Percentiles rank a stretch among this genome's conserved stretches.
phyloP scores from a whole-genome alignment of 163 green algal species.

The Prototheca wickerhamii region DNA sequence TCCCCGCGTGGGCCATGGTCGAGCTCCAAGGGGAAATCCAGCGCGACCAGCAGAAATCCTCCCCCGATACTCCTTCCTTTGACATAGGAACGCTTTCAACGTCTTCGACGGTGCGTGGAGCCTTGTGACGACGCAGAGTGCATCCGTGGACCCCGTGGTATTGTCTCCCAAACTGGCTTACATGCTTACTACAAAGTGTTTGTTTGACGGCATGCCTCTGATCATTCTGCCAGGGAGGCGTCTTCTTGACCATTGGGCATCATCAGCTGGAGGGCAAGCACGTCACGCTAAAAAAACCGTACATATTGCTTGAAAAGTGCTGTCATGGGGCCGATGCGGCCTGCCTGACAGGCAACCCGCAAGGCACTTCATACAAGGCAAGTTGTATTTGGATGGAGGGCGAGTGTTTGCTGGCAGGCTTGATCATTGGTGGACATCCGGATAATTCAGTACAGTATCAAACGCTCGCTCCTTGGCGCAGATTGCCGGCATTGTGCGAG shows the following conservation, averaged over 20 bases:
- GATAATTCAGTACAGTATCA: too few species aligned
- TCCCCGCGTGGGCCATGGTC: constrained; percentile 29
- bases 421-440: too few species aligned
- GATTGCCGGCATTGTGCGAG: not conserved
- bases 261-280: constrained; percentile 67
- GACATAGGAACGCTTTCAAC: constrained; percentile 29
- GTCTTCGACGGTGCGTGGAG: constrained; percentile 16
- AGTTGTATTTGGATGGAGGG: too few species aligned
- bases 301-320: constrained; percentile 53
- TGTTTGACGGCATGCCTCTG: too few species aligned
- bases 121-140: not conserved
- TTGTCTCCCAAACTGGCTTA: not conserved
- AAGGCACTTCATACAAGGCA: too few species aligned
- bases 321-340: too few species aligned
- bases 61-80: constrained; percentile 4
- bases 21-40: constrained; percentile 46
- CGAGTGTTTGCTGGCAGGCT: too few species aligned
- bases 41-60: constrained; percentile 12
- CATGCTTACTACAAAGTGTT: too few species aligned
- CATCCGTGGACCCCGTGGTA: not conserved
- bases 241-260: constrained; percentile 57
- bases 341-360: too few species aligned
- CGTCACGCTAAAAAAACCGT: constrained; percentile 61
- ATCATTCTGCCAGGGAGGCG: too few species aligned
- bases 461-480: too few species aligned